Evolutionary conservation across 2,329 filamentous ascomycete species (phyloP).

Genomic region (Venturia oleaginea): DNA sequence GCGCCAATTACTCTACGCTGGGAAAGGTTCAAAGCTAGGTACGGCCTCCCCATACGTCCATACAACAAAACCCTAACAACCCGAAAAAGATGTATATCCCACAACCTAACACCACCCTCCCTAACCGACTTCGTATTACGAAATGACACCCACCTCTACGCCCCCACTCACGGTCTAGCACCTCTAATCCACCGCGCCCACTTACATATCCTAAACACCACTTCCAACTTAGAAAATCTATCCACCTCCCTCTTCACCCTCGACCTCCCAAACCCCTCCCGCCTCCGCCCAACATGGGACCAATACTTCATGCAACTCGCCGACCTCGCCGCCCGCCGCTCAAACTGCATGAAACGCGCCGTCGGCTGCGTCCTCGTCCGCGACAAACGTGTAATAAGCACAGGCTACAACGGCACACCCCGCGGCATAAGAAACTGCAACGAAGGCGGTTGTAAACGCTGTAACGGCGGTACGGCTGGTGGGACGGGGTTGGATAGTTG

Average conservation of each 20-base stretch:
- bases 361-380: constrained; percentile 90
- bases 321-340: constrained; percentile 77
- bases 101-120: constrained; percentile 41
- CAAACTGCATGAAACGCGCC: constrained; percentile 96
- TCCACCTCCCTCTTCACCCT: constrained; percentile 64
- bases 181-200: constrained; percentile 73
- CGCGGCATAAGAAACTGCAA: constrained; percentile 81
- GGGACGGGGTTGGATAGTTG: constrained; percentile 77
- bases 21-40: constrained; percentile 47
- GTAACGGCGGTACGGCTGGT: constrained; percentile 62
- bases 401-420: constrained; percentile 97
- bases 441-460: constrained; percentile 79
- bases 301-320: constrained; percentile 98
- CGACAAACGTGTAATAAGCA: constrained; percentile 80
- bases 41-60: not conserved
- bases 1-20: constrained; percentile 79
- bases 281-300: constrained; percentile 87
- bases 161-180: constrained; percentile 53
- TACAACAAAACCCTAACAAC: not conserved
- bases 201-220: constrained; percentile 79
- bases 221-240: constrained; percentile 60
- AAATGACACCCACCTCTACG: constrained; percentile 69
- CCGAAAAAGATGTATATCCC: constrained; percentile 36
- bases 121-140: constrained; percentile 52
- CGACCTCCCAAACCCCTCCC: constrained; percentile 66